phyloP scores from a whole-genome alignment of 139 green algal species.

The Tetraselmis chui region DNA sequence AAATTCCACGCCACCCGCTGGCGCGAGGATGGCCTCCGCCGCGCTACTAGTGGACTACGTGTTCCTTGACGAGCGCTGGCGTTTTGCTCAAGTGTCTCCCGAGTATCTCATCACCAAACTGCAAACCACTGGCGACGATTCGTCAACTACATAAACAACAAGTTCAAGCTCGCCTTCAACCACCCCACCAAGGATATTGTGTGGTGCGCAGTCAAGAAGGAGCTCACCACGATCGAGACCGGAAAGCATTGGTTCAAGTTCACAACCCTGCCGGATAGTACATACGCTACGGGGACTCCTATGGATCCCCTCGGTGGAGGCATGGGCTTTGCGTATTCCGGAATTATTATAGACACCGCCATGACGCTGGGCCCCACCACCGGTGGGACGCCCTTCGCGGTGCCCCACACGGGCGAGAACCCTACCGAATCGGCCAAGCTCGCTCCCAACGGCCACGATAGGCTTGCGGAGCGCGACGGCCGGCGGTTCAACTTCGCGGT shows the following conservation, averaged over 20 bases:
- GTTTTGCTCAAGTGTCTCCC: constrained; percentile 7
- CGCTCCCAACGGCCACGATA: constrained; percentile 22
- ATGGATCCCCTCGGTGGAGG: too few species aligned
- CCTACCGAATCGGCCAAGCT: background rate
- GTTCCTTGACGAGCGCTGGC: constrained; percentile 19
- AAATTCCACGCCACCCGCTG: too few species aligned
- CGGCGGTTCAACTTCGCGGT: constrained; percentile 17
- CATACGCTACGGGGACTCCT: too few species aligned
- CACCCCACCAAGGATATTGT: constrained; percentile 18
- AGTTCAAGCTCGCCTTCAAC: constrained; percentile 21
- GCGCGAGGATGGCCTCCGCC: too few species aligned
- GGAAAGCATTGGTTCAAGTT: constrained; percentile 21
- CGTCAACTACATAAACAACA: constrained; percentile 3
- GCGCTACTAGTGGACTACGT: constrained; percentile 16
- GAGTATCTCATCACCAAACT: constrained; percentile 24
- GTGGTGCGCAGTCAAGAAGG: too few species aligned
- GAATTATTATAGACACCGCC: too few species aligned
- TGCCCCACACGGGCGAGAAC: too few species aligned
- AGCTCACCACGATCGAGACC: too few species aligned
- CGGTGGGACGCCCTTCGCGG: too few species aligned
- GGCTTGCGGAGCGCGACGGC: constrained; percentile 9
- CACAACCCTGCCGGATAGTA: constrained; percentile 3
- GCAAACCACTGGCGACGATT: constrained; percentile 17
- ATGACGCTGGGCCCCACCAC: too few species aligned
- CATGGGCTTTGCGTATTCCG: too few species aligned